Base-by-base conservation (phyloP, 257 asterid genomes). In the Hygrophila difformis region DNA sequence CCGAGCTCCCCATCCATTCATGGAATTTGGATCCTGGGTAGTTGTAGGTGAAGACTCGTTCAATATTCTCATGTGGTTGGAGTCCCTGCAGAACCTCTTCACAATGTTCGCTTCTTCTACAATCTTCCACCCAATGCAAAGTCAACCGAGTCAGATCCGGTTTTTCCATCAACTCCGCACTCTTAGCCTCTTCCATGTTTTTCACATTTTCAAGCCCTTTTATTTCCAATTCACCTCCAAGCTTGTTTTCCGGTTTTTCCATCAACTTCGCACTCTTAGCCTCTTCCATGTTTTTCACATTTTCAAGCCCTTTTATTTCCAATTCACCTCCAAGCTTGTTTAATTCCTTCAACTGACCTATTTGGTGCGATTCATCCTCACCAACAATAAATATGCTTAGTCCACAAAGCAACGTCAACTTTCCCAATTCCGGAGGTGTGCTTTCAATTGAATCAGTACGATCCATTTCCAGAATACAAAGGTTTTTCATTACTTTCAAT, bases 301-400 rank as follows among this genome's bases (percentile, higher is more conserved):
- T 28, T 14, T 47, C 53, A 2, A 47, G 53, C 10, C 53, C 53
- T 47, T 18, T 26, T 47, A 47, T 47, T 14, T 16, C 16, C 21
- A 47, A 47, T 1, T 14, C 12, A 8, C 53, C 39, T 29, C 53
- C 53, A 47, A 47, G 53, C n/a, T n/a, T n/a, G 29, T 47, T 47
- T 17, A 47, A 47, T 15, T 24, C 22, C 53, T 47, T 29, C 24
- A 47, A 6, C 8, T 47, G 53, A 24, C 15, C 39, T 28, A 28
- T 47, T 26, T 15, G 53, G 1, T 47, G 53, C 4, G 53, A 13
- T 13, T 16, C 18, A 8, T 22, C 36, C 21, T 23, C 9, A 1
- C 49, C 36, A 9, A 45, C 50, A 22, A 45, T 12, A 36, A 45
- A 45, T 22, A 45, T 45, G 35, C 50, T 45, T 24, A 45, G 8